These are phyloP conservation scores for Ogataea salicorniae DNA, from an alignment of 805 yeast genomes.

Conservation along the genomic window DNA sequence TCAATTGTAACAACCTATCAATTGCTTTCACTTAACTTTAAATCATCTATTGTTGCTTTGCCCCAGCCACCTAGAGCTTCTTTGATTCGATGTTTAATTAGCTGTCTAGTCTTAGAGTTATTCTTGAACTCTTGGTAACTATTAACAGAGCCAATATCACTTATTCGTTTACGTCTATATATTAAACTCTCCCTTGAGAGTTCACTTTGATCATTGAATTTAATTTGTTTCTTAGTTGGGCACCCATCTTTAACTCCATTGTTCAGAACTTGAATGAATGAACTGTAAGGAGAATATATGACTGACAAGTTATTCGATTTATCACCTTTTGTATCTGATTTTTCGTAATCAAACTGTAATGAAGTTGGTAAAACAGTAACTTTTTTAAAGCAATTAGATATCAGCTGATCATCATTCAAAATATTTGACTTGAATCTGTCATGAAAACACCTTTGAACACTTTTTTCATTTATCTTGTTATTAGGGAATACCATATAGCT, in stretches of 20 bases:
- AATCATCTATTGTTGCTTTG: constrained; percentile 2
- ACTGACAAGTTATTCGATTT: constrained; percentile 25
- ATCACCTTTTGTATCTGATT: constrained; percentile 2
- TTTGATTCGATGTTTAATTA: constrained; percentile 1
- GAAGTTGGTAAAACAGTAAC: constrained; percentile 15
- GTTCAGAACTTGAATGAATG: constrained; percentile 36
- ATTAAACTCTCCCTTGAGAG: constrained; percentile 9
- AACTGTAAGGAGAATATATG: constrained; percentile 19
- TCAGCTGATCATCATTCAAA: background rate
- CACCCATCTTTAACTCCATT: constrained; percentile 61
- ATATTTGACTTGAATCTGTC: constrained; percentile 12
- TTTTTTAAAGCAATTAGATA: background rate
- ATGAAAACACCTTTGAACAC: constrained; percentile 40
- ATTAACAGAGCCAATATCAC: background rate
- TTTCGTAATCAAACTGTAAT: constrained; percentile 1
- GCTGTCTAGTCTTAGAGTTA: background rate
- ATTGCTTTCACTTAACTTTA: background rate
- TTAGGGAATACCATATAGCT: constrained; percentile 46
- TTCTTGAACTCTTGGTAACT: constrained; percentile 16
- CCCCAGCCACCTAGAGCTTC: constrained; percentile 13
- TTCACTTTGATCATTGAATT: constrained; percentile 12
- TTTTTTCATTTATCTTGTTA: constrained; percentile 22
- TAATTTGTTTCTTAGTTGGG: constrained; percentile 11
- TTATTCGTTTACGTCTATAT: background rate
- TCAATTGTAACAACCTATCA: background rate